These are phyloP conservation scores for Pterocarpus macrocarpus DNA, from an alignment of 306 rosid species.

Conservation along the genomic window DNA sequence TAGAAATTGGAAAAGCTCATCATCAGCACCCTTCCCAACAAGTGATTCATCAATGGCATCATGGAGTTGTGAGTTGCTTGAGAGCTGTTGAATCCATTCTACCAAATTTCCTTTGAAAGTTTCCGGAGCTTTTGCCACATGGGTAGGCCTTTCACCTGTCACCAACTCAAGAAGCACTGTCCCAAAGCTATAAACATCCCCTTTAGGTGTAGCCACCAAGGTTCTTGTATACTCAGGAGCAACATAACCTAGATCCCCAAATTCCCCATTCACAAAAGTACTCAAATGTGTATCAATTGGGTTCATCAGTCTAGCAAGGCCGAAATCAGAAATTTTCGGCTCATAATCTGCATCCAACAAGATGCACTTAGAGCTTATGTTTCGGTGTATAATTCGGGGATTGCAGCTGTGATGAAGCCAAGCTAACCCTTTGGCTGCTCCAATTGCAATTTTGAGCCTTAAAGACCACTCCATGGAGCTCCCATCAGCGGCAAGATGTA, in stretches of 20 bases:
- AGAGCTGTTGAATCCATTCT: conserved; percentile 73
- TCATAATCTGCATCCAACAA: conserved; percentile 75
- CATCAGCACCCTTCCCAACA: conserved; percentile 70
- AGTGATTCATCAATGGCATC: conserved; percentile 72
- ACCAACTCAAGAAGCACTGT: conserved; percentile 91
- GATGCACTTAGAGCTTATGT: conserved; percentile 95
- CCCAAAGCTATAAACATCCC: conserved; percentile 92
- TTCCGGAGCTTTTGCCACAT: conserved; percentile 78
- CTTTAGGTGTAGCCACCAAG: conserved; percentile 89
- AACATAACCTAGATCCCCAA: conserved; percentile 93
- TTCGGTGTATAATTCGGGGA: conserved; percentile 91
- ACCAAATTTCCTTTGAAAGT: conserved; percentile 83
- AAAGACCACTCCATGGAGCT: conserved; percentile 76
- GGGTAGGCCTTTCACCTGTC: conserved; percentile 85
- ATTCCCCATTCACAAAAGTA: conserved; percentile 97
- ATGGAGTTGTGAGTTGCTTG: conserved; percentile 58
- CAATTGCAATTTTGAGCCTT: conserved; percentile 84
- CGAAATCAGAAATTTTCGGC: conserved; percentile 93
- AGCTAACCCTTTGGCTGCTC: conserved; percentile 94
- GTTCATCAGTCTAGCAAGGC: conserved; percentile 96
- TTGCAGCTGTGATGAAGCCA: conserved; percentile 97
- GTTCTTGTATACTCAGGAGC: conserved; percentile 94
- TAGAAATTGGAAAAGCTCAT: conserved; percentile 81
- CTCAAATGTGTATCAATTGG: conserved; percentile 95
- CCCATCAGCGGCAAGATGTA: conserved; percentile 61